Evolutionary conservation across 768 basidiomycete genomes (phyloP).

Genomic region (Trametes maxima): DNA sequence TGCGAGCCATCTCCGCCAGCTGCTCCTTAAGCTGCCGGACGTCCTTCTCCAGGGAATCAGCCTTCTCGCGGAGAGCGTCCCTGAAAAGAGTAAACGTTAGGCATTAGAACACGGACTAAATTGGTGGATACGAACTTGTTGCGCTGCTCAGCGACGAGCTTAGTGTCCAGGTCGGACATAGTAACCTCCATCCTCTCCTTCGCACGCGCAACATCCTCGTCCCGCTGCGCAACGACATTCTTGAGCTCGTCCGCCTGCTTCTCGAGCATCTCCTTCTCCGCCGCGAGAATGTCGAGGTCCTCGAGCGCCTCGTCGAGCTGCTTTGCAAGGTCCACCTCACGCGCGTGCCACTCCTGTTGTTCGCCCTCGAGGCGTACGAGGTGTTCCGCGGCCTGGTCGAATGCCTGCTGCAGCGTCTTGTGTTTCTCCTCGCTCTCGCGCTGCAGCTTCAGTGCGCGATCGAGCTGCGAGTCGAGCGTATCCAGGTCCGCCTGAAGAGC

Average conservation of each 20-base stretch:
- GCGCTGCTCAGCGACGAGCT: slow-evolving; percentile 63
- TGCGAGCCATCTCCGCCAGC: slow-evolving; percentile 73
- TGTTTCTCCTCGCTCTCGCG: slow-evolving; percentile 82
- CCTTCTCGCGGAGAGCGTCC: slow-evolving; percentile 61
- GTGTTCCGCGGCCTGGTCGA: slow-evolving; percentile 86
- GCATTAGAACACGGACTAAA: neutral
- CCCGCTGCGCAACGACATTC: slow-evolving; percentile 68
- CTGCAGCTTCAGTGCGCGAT: slow-evolving; percentile 74
- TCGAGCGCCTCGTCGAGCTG: slow-evolving; percentile 60
- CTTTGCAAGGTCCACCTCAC: slow-evolving; percentile 65
- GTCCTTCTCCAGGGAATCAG: slow-evolving; percentile 65
- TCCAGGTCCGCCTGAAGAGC: slow-evolving; percentile 84
- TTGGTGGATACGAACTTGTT: slow-evolving; percentile 53
- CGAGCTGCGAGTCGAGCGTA: slow-evolving; percentile 82
- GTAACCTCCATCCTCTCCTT: slow-evolving; percentile 74
- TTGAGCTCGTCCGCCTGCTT: slow-evolving; percentile 71
- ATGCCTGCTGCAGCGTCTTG: slow-evolving; percentile 66
- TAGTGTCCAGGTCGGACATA: slow-evolving; percentile 69
- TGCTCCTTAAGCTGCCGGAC: slow-evolving; percentile 75
- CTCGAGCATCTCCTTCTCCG: slow-evolving; percentile 62
- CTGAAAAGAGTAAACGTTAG: slow-evolving; percentile 39
- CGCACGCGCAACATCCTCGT: slow-evolving; percentile 73
- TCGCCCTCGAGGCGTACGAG: slow-evolving; percentile 80
- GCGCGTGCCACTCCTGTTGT: slow-evolving; percentile 62
- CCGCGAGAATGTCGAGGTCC: slow-evolving; percentile 59